Evolutionary conservation across 345 rosid genomes (phyloP).

Genomic region (Stellera chamaejasme): DNA sequence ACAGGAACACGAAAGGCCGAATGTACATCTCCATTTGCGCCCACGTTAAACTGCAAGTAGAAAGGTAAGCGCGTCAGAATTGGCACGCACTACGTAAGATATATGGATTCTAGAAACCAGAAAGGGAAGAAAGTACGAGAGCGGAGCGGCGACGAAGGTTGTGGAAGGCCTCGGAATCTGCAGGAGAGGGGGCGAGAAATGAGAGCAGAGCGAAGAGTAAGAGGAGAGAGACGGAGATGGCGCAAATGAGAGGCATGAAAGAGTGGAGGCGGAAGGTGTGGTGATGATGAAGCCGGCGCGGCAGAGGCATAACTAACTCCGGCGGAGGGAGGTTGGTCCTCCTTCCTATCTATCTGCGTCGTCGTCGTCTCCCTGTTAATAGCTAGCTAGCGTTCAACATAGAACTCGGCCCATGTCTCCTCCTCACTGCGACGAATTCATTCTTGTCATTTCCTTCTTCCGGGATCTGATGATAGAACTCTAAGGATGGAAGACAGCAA

Average conservation of each 20-base stretch:
- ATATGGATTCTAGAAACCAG: background rate
- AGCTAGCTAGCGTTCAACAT: background rate
- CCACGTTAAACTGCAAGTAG: constrained; percentile 16
- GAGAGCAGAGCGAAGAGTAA: constrained; percentile 64
- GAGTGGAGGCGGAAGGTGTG: constrained; percentile 45
- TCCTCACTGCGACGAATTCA: no score
- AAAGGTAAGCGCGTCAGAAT: constrained; percentile 1
- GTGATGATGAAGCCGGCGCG: constrained; percentile 66
- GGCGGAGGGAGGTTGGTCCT: constrained; percentile 9
- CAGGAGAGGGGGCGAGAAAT: constrained; percentile 60
- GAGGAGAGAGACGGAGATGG: constrained; percentile 51
- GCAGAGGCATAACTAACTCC: constrained; percentile 49
- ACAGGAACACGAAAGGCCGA: constrained; percentile 62
- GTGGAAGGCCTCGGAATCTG: constrained; percentile 33
- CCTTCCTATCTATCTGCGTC: no score
- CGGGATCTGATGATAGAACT: no score
- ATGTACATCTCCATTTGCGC: constrained; percentile 24
- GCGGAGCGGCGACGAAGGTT: constrained; percentile 21
- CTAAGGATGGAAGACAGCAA: background rate
- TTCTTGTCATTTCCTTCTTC: no score
- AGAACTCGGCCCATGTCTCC: no score
- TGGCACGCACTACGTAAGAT: background rate
- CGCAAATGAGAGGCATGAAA: constrained; percentile 36
- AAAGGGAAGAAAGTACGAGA: constrained; percentile 22
- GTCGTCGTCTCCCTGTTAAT: constrained; percentile 8